Evolutionary conservation across 208 protist genomes (phyloP), one percentile per base, ranked within the genome.

Genomic region (Trypanosoma grayi): DNA sequence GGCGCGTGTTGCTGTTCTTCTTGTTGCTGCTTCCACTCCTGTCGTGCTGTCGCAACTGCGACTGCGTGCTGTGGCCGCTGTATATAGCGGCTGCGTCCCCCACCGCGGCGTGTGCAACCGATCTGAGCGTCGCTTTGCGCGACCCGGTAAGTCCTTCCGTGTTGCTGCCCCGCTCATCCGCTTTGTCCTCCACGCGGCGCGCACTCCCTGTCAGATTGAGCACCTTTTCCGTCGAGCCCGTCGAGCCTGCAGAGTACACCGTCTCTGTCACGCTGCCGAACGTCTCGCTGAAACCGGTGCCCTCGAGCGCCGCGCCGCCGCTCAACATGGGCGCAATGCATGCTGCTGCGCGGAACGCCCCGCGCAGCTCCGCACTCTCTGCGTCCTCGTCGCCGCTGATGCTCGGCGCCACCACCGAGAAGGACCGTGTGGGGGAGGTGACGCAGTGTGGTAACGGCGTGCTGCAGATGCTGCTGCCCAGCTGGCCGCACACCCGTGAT

Each of bases 231-330:
- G 41, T 50, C 1, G 40, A 50, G 27, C 28, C 36, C 4, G 7
- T 4, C 14, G 40, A 60, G 9, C 24, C 25, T 6, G 18, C 27
- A 1, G 40, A 48, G 39, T 50, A 45, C 24, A 48, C 41, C 2
- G 55, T 60, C 16, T 60, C 28, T 37, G 41, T 31, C 1, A 36
- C 13, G 9, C 40, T 48, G 18, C 55, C 55, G 50, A 50, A 48
- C n/a, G 27, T 60, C 7, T 60, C 55, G 8, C 40, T 33, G 16
- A 25, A 60, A 24, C 6, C 25, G 7, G 25, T 37, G 5, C 13
- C 27, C 18, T 60, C 40, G 1, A 25, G 36, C 25, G 39, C 4
- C 30, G 20, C 20, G 31, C 25, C 37, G 13, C 20, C 50, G 24
- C 14, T n/a, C 14, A 60, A 4, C 8, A 60, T 24, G 25, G 24